Base-by-base conservation (phyloP, 495 filamentous ascomycete species). In the Aspergillus incahuasiensis region DNA sequence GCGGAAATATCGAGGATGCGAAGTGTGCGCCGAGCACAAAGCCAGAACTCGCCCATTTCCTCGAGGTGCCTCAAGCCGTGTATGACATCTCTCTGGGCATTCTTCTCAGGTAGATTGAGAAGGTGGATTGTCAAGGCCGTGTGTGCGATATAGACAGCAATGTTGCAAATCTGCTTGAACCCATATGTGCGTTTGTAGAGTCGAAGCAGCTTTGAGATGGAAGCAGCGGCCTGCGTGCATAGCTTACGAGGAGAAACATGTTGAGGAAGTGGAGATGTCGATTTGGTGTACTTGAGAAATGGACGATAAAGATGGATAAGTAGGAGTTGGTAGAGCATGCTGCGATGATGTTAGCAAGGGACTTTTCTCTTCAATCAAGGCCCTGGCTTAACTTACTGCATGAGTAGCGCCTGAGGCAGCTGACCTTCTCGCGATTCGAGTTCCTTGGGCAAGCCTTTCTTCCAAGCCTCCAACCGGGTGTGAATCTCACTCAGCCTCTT, bases 231-330 rank as follows among this genome's bases (percentile, higher is more conserved):
- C 62, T 91, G 87, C 2, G 89, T 91, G 74, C 94, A 95, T 41
- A 94, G 81, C 63, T 90, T 90, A 32, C 95, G 84, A 13, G 95
- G 92, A 8, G 92, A 96, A 22, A 96, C 89, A 68, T 96, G 87
- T 7, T 86, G 68, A 6, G 95, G 91, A 0, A 97, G 80, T 0
- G 94, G 90, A 5, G 92, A 94, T 6, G 81, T 86, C 18, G 81
- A 69, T 51, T 84, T 87, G 11, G 83, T 87, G 67, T 96, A 97
- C 68, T 92, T 95, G 34, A 98, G 80, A 68, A 98, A 98, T 0
- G 94, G 92, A 5, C 94, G 89, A 74, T 96, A 98, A 8, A 97
- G 85, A 61, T 98, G 95, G 57, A 98, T 97, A 65, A 92, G 94
- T 35, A 97, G 87, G 1, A 96, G 80, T 63, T 97, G 92, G 68